Base-by-base conservation (phyloP, 2,329 filamentous ascomycete genomes). In the Cladosporium sp. region DNA sequence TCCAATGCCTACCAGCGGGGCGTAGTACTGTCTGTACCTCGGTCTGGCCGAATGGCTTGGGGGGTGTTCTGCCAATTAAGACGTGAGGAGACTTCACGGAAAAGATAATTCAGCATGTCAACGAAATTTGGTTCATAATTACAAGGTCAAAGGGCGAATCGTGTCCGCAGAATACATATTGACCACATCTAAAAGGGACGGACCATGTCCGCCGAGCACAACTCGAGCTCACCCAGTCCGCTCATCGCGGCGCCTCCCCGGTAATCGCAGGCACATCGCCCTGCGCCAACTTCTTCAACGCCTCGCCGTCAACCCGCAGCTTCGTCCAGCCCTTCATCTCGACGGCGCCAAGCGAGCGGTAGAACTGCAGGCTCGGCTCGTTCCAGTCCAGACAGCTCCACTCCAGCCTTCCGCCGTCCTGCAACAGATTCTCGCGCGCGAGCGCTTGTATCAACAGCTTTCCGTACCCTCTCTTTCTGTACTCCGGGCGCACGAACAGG, bases 331-430 rank as follows among this genome's bases (percentile, higher is more conserved):
- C 89, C 67, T 82, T 80, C 88, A 89, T 87, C 69, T 82, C 80
- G 70, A 79, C 82, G 1, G 91, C 91, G 0, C 91, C 91, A 63
- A 83, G 67, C 28, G 74, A 74, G 69, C 83, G 78, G 73, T 98
- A 98, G 74, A 98, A 97, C 72, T 88, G 83, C 80, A 98, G 91
- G 76, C 90, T 93, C 8, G 92, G 91, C 82, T 91, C 87, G 75
- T 98, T 98, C 93, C 93, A 97, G 80, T 91, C 94, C 72, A 97
- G 79, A 68, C 97, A 95, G 70, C 85, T 88, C 94, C 94, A 98
- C 75, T 98, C 93, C 64, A 98, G 80, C 66, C 94, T 84, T 8
- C 85, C 88, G 1, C 93, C 93, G 3, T 85, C 83, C 69, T 93
- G 89, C 62, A 85, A 84, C 62, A 91, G 74, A 3, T 92, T 89